These are phyloP conservation scores for Leptomonas seymouri DNA, from an alignment of 208 protist species.

Conservation along the genomic window DNA sequence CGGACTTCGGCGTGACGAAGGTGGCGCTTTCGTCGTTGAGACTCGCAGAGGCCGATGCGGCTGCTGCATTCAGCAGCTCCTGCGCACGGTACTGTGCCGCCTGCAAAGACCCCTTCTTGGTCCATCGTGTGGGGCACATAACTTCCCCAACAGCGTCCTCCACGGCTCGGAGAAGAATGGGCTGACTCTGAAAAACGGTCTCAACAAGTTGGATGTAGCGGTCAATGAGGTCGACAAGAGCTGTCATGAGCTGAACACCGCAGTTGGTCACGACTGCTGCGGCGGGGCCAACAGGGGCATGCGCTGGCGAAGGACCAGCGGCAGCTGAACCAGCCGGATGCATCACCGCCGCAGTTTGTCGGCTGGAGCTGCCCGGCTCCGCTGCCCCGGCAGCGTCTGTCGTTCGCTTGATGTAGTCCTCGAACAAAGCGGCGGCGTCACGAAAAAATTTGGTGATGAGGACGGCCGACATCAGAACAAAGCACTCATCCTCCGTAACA, in stretches of 20 bases:
- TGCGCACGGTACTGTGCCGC: slow-evolving; percentile 31
- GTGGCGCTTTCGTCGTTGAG: background rate
- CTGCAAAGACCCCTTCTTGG: slow-evolving; percentile 31
- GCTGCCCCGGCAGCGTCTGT: background rate
- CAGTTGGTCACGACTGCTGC: slow-evolving; percentile 2
- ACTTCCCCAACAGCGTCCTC: slow-evolving; percentile 55
- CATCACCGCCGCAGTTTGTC: background rate
- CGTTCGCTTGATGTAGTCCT: slow-evolving; percentile 26
- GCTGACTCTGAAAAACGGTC: slow-evolving; percentile 38
- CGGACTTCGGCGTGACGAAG: background rate
- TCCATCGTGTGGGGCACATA: slow-evolving; percentile 56
- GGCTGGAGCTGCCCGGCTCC: background rate
- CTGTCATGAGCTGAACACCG: slow-evolving; percentile 37
- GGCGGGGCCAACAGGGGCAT: background rate
- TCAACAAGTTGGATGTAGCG: slow-evolving; percentile 45
- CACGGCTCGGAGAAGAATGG: slow-evolving; percentile 44
- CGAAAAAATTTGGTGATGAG: slow-evolving; percentile 55
- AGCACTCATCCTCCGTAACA: slow-evolving; percentile 47
- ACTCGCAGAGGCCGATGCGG: background rate
- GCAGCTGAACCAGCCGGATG: background rate
- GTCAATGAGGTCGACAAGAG: slow-evolving; percentile 23
- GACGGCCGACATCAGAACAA: slow-evolving; percentile 53
- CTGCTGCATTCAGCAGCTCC: slow-evolving; percentile 21
- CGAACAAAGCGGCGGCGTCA: slow-evolving; percentile 32
- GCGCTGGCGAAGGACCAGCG: background rate